Percentiles rank a stretch among this genome's conserved stretches.
Conservation (phyloP, 129 eudicot genomes). For the Tagetes erecta region DNA sequence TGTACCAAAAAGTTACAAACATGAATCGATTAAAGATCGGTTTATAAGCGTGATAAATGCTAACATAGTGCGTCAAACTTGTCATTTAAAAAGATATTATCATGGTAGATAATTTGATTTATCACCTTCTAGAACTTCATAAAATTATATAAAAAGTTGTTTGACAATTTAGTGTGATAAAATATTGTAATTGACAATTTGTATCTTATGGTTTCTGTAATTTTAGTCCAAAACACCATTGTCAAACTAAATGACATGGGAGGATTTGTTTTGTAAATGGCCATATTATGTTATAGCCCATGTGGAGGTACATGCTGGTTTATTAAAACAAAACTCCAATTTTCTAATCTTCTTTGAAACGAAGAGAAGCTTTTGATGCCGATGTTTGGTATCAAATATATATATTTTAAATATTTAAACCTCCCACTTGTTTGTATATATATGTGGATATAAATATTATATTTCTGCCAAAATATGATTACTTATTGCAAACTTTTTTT, state of each 20-base stretch:
- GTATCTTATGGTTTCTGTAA: background rate
- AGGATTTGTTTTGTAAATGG: background rate
- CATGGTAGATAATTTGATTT: background rate
- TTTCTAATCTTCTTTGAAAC: background rate
- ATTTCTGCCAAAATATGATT: background rate
- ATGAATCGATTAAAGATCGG: too few species aligned
- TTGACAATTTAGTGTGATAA: background rate
- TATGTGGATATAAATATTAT: background rate
- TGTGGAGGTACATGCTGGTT: background rate
- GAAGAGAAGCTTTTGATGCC: background rate
- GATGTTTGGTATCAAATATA: constrained; percentile 4
- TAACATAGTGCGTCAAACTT: too few species aligned
- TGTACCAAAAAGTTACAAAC: too few species aligned
- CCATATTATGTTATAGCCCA: constrained; percentile 7
- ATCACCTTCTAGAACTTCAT: background rate
- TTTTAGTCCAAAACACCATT: constrained; percentile 1
- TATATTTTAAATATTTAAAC: constrained; percentile 1
- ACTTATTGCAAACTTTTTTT: background rate
- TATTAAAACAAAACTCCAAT: background rate
- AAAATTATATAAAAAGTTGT: background rate
- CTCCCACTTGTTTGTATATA: background rate
- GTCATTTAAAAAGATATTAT: too few species aligned
- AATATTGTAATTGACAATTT: background rate
- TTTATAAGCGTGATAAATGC: too few species aligned
- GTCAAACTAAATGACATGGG: constrained; percentile 9